Base-by-base conservation (phyloP, 495 filamentous ascomycete genomes). In the Usnea hakonensis region DNA sequence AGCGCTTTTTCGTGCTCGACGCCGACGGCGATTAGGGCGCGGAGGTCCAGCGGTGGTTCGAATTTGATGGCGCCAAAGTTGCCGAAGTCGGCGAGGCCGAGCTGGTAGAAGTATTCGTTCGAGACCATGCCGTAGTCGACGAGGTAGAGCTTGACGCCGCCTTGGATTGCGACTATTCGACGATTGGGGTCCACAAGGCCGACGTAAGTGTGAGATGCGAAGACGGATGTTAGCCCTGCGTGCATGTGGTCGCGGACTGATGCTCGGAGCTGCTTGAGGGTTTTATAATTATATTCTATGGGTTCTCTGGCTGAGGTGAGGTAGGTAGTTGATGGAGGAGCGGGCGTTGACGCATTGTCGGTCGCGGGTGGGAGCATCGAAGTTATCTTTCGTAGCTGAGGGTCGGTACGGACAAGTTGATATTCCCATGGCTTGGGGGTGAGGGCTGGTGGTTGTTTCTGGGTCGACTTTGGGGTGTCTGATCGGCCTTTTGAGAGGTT, bases 91-190 rank as follows among this genome's bases (percentile, higher is more conserved):
- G 94, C 96, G 48, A 99, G 82, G 3, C 92, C 95, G 52, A 97
- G 77, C 74, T 99, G 95, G 76, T 99, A 97, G 76, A 99, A 96
- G 75, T 93, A 92, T 69, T 97, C 95, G 61, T 84, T 87, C 73
- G 85, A 88, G 17, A 90, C 77, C 68, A 90, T 85, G 19, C 91
- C 94, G 71, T 97, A 99, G 76, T 99, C 95, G 61, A 99, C 83
- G 21, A 97, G 85, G 73, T 87, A 96, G 53, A 99, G 81, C 70
- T 93, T 95, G 2, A 97, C 89, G 21, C 95, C 94, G 30, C 88
- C 84, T 77, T 99, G 95, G 38, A 99, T 89, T 37, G 94, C 91
- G 43, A 85, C 91, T 28, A 99, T 84, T 28, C 95, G 90, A 43
- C 89, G 86, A 55, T 80, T 82, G 67, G 91, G 88, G 71, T 97